These are phyloP conservation scores for Kodamaea plutei DNA, from an alignment of 1,139 yeast species.

Conservation along the genomic window DNA sequence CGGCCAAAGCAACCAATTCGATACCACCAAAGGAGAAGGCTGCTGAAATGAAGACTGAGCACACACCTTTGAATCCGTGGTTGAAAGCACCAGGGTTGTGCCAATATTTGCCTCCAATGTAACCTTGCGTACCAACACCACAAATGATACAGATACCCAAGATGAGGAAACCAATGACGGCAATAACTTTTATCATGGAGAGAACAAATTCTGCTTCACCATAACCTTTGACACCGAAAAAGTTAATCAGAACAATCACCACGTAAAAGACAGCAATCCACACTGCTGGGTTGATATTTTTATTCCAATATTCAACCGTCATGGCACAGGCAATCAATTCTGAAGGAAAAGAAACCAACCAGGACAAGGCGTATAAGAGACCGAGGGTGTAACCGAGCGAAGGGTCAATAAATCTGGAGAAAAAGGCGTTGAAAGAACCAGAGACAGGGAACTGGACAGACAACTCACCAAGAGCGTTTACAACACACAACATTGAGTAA, in stretches of 20 bases:
- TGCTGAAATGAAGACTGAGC: conserved; percentile 21
- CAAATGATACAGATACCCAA: conserved; percentile 21
- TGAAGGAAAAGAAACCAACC: conserved; percentile 30
- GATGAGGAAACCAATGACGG: conserved; percentile 23
- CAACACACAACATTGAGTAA: conserved; percentile 23
- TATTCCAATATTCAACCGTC: conserved; percentile 28
- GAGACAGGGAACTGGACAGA: conserved; percentile 29
- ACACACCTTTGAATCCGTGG: conserved; percentile 21
- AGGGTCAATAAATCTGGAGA: conserved; percentile 28
- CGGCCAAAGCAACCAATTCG: conserved; percentile 22
- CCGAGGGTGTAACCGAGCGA: conserved; percentile 33
- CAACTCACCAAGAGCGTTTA: conserved; percentile 27
- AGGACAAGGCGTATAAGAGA: conserved; percentile 30
- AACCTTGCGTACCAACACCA: conserved; percentile 26
- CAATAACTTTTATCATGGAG: conserved; percentile 27
- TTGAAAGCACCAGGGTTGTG: conserved; percentile 21
- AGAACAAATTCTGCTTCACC: conserved; percentile 50
- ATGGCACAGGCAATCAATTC: conserved; percentile 33
- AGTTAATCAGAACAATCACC: conserved; percentile 36
- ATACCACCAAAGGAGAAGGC: conserved; percentile 23
- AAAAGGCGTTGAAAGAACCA: conserved; percentile 28
- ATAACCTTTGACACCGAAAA: conserved; percentile 44
- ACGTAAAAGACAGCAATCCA: conserved; percentile 49
- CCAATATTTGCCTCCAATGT: conserved; percentile 23
- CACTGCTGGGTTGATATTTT: conserved; percentile 20